A percentile compares a stretch with the other conserved stretches of the same genome.
phyloP scores from a whole-genome alignment of 179 eudicot species.

The Silene vulgaris region DNA sequence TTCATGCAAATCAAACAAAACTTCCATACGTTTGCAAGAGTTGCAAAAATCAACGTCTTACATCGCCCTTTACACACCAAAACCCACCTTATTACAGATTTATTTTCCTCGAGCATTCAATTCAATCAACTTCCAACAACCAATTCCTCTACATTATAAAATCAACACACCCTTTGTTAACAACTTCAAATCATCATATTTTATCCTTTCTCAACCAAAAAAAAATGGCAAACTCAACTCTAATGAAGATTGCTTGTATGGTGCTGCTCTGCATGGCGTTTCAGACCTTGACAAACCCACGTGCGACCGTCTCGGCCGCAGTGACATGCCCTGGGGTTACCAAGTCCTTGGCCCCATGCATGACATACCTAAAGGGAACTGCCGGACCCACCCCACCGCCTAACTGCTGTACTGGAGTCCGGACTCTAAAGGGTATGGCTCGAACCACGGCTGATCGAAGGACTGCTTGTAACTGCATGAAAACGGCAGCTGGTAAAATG shows the following conservation, averaged over 20 bases:
- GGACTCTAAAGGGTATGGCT: conserved; percentile 21
- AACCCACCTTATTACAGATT: background rate
- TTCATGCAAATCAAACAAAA: conserved; percentile 17
- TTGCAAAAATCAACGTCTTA: conserved; percentile 4
- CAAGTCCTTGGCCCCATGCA: conserved; percentile 24
- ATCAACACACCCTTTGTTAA: background rate
- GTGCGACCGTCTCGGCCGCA: background rate
- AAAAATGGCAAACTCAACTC: conserved; percentile 17
- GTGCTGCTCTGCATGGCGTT: conserved; percentile 21
- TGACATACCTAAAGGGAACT: conserved; percentile 17
- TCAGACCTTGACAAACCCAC: background rate
- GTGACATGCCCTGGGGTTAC: conserved; percentile 21
- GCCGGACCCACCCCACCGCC: conserved; percentile 9
- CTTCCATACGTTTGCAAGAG: conserved; percentile 8
- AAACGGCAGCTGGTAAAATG: conserved; percentile 15
- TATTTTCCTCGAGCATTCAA: background rate
- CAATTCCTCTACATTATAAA: conserved; percentile 7
- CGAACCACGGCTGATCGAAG: conserved; percentile 24
- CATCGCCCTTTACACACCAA: background rate
- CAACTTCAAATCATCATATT: background rate
- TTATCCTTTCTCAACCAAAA: background rate
- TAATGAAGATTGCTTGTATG: conserved; percentile 12
- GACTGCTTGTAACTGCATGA: conserved; percentile 31
- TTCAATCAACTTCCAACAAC: conserved; percentile 21
- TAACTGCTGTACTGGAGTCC: conserved; percentile 24